Percentiles rank a stretch among this genome's conserved stretches.
Evolutionary conservation across 1,139 yeast genomes (phyloP).

Genomic region (Suhomyces maxii): DNA sequence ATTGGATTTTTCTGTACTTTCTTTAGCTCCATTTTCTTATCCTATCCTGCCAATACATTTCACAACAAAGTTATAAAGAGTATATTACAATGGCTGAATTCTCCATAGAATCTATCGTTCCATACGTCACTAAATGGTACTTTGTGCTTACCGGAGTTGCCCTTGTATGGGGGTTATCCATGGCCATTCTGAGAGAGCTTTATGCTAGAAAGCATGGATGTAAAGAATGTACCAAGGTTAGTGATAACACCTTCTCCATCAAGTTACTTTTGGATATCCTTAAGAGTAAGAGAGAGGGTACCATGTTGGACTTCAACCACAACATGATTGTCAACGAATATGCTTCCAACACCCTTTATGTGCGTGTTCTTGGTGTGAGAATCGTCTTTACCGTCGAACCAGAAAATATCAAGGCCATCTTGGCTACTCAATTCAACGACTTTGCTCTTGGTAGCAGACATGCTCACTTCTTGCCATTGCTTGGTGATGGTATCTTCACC

Average conservation of each 20-base stretch:
- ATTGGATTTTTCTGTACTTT: too few species aligned
- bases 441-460: slow-evolving; percentile 27
- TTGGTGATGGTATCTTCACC: slow-evolving; percentile 30
- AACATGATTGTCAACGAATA: slow-evolving; percentile 3
- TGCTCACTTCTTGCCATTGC: slow-evolving; percentile 20
- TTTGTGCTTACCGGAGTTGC: slow-evolving; percentile 13
- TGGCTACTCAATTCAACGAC: slow-evolving; percentile 28
- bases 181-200: slow-evolving; percentile 10
- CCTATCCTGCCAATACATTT: too few species aligned
- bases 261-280: slow-evolving; percentile 10
- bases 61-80: too few species aligned
- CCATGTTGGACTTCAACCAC: slow-evolving; percentile 13
- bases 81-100: background rate
- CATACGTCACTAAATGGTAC: slow-evolving; percentile 19
- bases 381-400: slow-evolving; percentile 22
- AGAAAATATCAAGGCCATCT: slow-evolving; percentile 25
- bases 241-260: slow-evolving; percentile 10
- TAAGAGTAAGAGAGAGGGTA: slow-evolving; percentile 13
- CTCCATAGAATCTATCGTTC: slow-evolving; percentile 2
- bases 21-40: too few species aligned
- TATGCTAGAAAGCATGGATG: slow-evolving; percentile 23
- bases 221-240: slow-evolving; percentile 14
- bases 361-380: slow-evolving; percentile 15
- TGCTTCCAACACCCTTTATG: slow-evolving; percentile 5
- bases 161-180: slow-evolving; percentile 12